Conservation (phyloP, 2,329 filamentous ascomycete genomes). For the Xylariaceae sp. region DNA sequence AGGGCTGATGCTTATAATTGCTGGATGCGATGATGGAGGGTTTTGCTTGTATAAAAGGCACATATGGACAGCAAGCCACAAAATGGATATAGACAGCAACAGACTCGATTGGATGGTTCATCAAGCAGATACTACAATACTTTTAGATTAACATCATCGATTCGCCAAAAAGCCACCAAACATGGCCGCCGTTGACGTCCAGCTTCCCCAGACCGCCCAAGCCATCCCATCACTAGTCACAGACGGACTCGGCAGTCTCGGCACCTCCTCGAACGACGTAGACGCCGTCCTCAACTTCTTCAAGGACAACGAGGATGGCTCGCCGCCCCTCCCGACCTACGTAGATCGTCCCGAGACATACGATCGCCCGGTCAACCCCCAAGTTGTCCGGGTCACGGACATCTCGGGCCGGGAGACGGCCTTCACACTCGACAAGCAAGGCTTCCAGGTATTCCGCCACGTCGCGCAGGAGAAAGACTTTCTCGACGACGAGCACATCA, state of each 20-base stretch:
- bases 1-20: slow-evolving; percentile 8
- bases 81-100: too few relatives aligned
- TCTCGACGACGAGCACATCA: slow-evolving; percentile 49
- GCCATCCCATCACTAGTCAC: slow-evolving; percentile 11
- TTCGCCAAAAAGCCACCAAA: slow-evolving; percentile 1
- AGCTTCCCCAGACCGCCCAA: slow-evolving; percentile 13
- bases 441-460: slow-evolving; percentile 35
- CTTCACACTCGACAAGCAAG: slow-evolving; percentile 37
- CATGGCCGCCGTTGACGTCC: slow-evolving; percentile 26
- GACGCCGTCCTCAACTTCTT: slow-evolving; percentile 24
- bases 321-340: slow-evolving; percentile 20
- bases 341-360: slow-evolving; percentile 23
- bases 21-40: slow-evolving; percentile 10
- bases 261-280: slow-evolving; percentile 13
- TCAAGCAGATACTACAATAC: too few relatives aligned
- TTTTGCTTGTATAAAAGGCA: too few relatives aligned
- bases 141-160: too few relatives aligned
- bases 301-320: slow-evolving; percentile 25
- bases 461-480: slow-evolving; percentile 26
- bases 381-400: slow-evolving; percentile 42
- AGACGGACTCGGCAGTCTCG: slow-evolving; percentile 7
- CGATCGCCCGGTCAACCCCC: slow-evolving; percentile 36
- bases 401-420: slow-evolving; percentile 35
- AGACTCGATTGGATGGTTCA: too few relatives aligned
- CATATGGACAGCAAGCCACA: too few relatives aligned